phyloP scores from a whole-genome alignment of 257 asterid species.

The Voacanga thouarsii region DNA sequence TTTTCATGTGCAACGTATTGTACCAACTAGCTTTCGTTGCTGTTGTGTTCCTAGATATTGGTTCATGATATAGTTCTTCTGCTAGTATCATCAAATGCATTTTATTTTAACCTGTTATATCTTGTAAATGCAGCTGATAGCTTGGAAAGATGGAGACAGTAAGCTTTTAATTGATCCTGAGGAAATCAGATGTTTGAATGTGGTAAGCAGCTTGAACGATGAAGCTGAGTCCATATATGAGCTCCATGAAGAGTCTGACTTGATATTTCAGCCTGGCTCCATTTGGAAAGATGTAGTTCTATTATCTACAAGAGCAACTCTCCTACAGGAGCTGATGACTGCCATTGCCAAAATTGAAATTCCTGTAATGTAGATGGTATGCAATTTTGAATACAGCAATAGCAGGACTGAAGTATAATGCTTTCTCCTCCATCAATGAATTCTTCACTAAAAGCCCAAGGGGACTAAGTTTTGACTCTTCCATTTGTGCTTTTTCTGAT shows the following conservation, averaged over 20 bases:
- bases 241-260: slow-evolving; percentile 40
- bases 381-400: background rate
- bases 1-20: background rate
- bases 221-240: slow-evolving; percentile 78
- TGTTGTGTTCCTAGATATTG: background rate
- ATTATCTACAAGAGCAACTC: slow-evolving; percentile 43
- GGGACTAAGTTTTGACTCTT: background rate
- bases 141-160: slow-evolving; percentile 86
- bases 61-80: background rate
- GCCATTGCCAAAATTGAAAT: slow-evolving; percentile 51
- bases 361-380: background rate
- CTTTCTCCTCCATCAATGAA: background rate
- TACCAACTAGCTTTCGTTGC: background rate
- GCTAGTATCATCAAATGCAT: background rate
- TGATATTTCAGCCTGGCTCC: slow-evolving; percentile 36
- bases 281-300: slow-evolving; percentile 65
- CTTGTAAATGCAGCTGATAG: slow-evolving; percentile 57
- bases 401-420: background rate
- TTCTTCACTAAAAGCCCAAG: background rate
- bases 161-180: slow-evolving; percentile 60
- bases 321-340: slow-evolving; percentile 53
- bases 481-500: background rate
- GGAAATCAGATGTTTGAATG: slow-evolving; percentile 54
- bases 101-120: background rate
- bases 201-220: slow-evolving; percentile 60